A percentile compares a stretch with the other conserved stretches of the same genome.
These are phyloP conservation scores for Polychytrium aggregatum DNA, from an alignment of 192 early-diverging fungal genomes.

Conservation along the genomic window DNA sequence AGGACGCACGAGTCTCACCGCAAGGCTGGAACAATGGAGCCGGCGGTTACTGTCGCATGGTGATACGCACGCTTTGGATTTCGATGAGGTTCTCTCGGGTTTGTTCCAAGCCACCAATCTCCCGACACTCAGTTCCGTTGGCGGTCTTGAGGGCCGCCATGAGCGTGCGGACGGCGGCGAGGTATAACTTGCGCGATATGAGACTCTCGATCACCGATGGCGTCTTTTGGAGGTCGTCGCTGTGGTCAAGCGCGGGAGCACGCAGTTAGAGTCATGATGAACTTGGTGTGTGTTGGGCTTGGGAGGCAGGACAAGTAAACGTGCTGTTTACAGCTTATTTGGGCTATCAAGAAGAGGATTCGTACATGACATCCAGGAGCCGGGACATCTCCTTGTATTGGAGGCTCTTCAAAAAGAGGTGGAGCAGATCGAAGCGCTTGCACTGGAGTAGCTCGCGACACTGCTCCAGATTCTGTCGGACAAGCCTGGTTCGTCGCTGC, in stretches of 20 bases:
- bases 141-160: constrained; percentile 17
- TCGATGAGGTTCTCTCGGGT: constrained; percentile 25
- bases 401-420: constrained; percentile 47
- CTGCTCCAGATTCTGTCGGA: constrained; percentile 28
- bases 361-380: constrained; percentile 42
- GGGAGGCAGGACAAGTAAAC: too few species aligned
- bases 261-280: too few species aligned
- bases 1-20: too few species aligned
- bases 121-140: constrained; percentile 25
- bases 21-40: too few species aligned
- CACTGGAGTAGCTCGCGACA: constrained; percentile 39
- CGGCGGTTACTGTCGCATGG: not conserved
- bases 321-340: too few species aligned
- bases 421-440: constrained; percentile 47
- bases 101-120: constrained; percentile 41
- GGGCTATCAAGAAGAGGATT: too few species aligned
- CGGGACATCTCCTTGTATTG: constrained; percentile 47
- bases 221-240: constrained; percentile 36
- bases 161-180: constrained; percentile 33
- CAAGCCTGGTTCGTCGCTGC: constrained; percentile 24
- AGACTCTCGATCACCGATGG: constrained; percentile 36
- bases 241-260: too few species aligned
- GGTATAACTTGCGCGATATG: constrained; percentile 34
- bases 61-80: constrained; percentile 15
- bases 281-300: not conserved